These are phyloP conservation scores for Xenosphaeropsis pyriputrescens DNA, from an alignment of 2,329 filamentous ascomycete genomes.

Conservation along the genomic window DNA sequence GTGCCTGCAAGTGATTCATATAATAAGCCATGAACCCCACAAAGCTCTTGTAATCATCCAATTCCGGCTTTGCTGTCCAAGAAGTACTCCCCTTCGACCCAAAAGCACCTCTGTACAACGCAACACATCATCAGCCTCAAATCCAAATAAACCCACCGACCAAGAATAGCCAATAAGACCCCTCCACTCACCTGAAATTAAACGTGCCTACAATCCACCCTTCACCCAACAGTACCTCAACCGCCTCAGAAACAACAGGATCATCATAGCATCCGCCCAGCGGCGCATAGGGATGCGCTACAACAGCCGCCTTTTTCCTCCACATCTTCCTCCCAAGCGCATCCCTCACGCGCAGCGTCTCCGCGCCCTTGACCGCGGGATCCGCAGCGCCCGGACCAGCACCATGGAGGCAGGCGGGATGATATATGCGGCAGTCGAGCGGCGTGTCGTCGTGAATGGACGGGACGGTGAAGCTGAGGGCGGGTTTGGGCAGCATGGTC, in stretches of 20 bases:
- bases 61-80: conserved; percentile 74
- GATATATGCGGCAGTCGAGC: conserved; percentile 74
- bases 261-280: conserved; percentile 81
- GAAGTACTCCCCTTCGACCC: conserved; percentile 65
- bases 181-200: conserved; percentile 62
- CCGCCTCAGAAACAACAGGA: conserved; percentile 54
- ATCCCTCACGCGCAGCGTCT: conserved; percentile 25
- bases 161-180: background rate
- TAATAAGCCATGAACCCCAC: conserved; percentile 71
- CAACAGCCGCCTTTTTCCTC: conserved; percentile 38
- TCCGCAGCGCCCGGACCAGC: conserved; percentile 7
- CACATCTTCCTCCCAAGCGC: conserved; percentile 31
- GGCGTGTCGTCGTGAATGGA: conserved; percentile 65
- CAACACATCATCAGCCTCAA: conserved; percentile 5
- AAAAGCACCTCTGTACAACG: conserved; percentile 50
- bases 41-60: conserved; percentile 69
- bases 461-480: conserved; percentile 61
- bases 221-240: conserved; percentile 38
- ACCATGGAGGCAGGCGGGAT: conserved; percentile 34
- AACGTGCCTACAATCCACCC: conserved; percentile 76
- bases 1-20: conserved; percentile 30
- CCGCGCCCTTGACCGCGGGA: background rate
- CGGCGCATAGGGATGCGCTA: conserved; percentile 85
- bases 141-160: background rate
- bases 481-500: conserved; percentile 39